A percentile compares a stretch with the other conserved stretches of the same genome.
phyloP scores from a whole-genome alignment of 495 filamentous ascomycete genomes.

The Hyaloscypha hepaticicola region DNA sequence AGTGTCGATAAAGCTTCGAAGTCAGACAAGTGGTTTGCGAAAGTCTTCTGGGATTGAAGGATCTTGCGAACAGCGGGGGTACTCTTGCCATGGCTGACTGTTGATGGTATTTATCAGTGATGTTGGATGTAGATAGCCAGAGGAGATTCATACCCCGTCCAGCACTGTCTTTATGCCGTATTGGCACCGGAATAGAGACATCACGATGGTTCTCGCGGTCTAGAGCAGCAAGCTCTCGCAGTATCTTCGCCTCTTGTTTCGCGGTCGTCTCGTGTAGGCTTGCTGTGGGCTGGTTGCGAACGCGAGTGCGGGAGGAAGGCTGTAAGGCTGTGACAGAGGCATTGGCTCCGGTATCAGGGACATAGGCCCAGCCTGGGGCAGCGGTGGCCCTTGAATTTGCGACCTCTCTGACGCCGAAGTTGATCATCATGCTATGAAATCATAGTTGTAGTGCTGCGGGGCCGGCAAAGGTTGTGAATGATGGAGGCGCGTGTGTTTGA shows the following conservation, averaged over 20 bases:
- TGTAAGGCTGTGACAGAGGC: constrained; percentile 53
- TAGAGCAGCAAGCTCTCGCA: constrained; percentile 75
- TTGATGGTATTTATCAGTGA: not conserved
- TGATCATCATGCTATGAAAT: constrained; percentile 21
- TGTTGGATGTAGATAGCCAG: not conserved
- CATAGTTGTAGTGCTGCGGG: not conserved
- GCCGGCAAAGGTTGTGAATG: not conserved
- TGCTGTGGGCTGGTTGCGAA: constrained; percentile 52
- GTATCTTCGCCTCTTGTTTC: constrained; percentile 71
- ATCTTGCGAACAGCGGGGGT: constrained; percentile 86
- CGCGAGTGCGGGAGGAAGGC: constrained; percentile 62
- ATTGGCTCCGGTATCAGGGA: constrained; percentile 68
- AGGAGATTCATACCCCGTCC: constrained; percentile 40
- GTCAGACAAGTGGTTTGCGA: constrained; percentile 87
- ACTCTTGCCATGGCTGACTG: constrained; percentile 50
- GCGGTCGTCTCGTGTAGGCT: constrained; percentile 62
- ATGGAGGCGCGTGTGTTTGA: not conserved
- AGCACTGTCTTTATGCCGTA: constrained; percentile 48
- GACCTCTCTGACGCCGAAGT: constrained; percentile 69
- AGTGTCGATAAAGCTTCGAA: constrained; percentile 67
- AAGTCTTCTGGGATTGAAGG: constrained; percentile 87
- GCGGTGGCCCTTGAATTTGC: constrained; percentile 62
- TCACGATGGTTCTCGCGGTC: constrained; percentile 76
- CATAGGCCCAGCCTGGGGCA: constrained; percentile 86
- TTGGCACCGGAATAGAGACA: constrained; percentile 64